phyloP scores from a whole-genome alignment of 441 rosid genomes.

The Croton setiger region DNA sequence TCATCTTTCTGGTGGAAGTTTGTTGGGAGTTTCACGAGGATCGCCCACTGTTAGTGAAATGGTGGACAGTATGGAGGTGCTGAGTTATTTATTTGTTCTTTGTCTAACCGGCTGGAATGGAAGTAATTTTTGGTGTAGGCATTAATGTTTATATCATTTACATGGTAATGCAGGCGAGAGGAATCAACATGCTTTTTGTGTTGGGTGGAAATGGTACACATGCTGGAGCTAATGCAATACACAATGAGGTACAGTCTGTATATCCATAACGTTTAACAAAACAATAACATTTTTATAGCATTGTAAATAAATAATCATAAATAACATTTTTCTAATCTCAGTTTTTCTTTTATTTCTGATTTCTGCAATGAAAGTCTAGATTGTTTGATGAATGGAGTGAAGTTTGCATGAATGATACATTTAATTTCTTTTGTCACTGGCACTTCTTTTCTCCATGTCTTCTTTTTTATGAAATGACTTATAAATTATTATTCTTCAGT shows the following conservation, averaged over 20 bases:
- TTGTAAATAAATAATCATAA: neutral
- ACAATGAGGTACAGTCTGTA: slow-evolving; percentile 56
- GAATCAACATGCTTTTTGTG: slow-evolving; percentile 98
- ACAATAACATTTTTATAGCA: neutral
- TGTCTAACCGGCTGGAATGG: neutral
- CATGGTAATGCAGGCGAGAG: slow-evolving; percentile 60
- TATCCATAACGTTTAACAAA: too few relatives aligned
- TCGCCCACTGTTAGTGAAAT: slow-evolving; percentile 69
- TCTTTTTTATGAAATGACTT: neutral
- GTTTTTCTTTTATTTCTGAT: neutral
- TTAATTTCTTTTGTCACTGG: neutral
- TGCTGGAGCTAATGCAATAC: slow-evolving; percentile 96
- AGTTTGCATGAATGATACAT: neutral
- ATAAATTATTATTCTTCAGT: neutral
- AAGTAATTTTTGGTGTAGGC: slow-evolving; percentile 14
- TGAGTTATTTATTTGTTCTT: slow-evolving; percentile 13
- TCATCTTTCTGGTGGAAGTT: slow-evolving; percentile 97
- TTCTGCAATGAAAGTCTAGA: neutral
- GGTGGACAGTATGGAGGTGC: slow-evolving; percentile 81
- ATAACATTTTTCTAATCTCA: neutral
- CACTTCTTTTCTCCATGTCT: neutral
- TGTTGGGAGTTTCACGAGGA: slow-evolving; percentile 99
- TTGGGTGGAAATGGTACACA: slow-evolving; percentile 97
- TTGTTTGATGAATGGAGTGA: neutral
- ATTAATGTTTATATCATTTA: slow-evolving; percentile 20